Percentiles rank a stretch among this genome's conserved stretches.
phyloP scores from a whole-genome alignment of 441 rosid species.

The Jatropha multifida region DNA sequence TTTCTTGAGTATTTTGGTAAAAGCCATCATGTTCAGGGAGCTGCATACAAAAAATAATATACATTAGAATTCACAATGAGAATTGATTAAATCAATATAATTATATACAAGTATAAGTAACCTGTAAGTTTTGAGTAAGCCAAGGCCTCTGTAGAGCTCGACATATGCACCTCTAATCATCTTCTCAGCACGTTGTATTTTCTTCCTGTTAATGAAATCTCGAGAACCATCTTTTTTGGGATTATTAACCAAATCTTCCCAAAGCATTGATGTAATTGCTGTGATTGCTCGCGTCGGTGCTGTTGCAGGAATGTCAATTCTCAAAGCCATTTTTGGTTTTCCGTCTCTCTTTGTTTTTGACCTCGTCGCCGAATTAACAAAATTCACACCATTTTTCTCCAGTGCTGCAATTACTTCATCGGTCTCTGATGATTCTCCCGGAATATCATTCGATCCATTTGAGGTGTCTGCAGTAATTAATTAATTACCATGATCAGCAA shows the following conservation, averaged over 20 bases:
- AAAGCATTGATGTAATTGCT: conserved; percentile 60
- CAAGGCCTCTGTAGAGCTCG: conserved; percentile 87
- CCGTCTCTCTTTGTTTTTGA: conserved; percentile 58
- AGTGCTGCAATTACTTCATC: conserved; percentile 73
- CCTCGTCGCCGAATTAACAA: conserved; percentile 60
- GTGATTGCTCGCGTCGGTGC: conserved; percentile 55
- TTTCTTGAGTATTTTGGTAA: conserved; percentile 90
- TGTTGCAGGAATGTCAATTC: conserved; percentile 69
- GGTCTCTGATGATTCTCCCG: conserved; percentile 43
- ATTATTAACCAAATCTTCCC: conserved; percentile 83
- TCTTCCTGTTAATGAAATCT: conserved; percentile 60
- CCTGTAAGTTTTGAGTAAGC: conserved; percentile 81
- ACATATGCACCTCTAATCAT: conserved; percentile 86
- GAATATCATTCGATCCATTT: conserved; percentile 33
- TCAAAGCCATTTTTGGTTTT: conserved; percentile 70
- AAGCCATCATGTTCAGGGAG: conserved; percentile 89
- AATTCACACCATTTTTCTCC: conserved; percentile 72
- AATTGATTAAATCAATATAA: no score
- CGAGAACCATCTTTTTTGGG: conserved; percentile 55
- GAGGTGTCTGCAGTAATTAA: conserved; percentile 36
- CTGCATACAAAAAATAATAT: conserved; percentile 40
- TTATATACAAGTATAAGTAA: conserved; percentile 8
- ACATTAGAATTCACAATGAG: no score
- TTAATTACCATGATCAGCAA: background rate
- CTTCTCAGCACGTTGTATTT: conserved; percentile 84